These are phyloP conservation scores for Graphilbum sp. DNA, from an alignment of 2,329 filamentous ascomycete species.

Conservation along the genomic window DNA sequence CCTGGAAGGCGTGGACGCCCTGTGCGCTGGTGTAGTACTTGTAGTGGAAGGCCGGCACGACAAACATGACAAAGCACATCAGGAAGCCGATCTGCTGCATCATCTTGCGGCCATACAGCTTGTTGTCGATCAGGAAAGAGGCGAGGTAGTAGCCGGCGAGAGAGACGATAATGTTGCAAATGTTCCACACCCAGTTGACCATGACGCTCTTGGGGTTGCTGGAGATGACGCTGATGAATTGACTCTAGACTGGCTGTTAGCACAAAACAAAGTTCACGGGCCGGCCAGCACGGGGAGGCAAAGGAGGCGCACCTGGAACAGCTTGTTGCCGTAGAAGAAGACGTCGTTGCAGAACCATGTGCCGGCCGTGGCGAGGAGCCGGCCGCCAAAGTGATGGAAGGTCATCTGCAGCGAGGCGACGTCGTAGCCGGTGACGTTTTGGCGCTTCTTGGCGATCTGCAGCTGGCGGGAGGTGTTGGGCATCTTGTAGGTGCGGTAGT, in stretches of 20 bases:
- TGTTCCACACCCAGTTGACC: slow-evolving; percentile 80
- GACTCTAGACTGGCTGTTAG: slow-evolving; percentile 2
- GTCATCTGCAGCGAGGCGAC: slow-evolving; percentile 65
- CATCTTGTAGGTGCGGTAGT: slow-evolving; percentile 95
- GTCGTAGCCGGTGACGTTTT: slow-evolving; percentile 83
- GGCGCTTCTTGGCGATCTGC: slow-evolving; percentile 66
- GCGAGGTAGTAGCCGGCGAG: slow-evolving; percentile 82
- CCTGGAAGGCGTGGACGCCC: slow-evolving; percentile 78
- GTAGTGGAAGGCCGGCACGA: slow-evolving; percentile 80
- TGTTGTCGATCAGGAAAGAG: slow-evolving; percentile 82
- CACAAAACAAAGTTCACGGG: not conserved
- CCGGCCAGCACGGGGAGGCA: not conserved
- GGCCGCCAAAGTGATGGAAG: slow-evolving; percentile 69
- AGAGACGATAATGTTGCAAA: slow-evolving; percentile 78
- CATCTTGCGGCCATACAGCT: slow-evolving; percentile 86
- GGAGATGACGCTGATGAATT: slow-evolving; percentile 11
- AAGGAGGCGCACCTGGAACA: slow-evolving; percentile 8
- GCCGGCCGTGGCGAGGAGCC: slow-evolving; percentile 71
- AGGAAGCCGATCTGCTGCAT: slow-evolving; percentile 94
- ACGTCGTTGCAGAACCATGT: slow-evolving; percentile 95
- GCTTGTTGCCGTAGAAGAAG: slow-evolving; percentile 70
- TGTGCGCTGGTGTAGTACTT: slow-evolving; percentile 58
- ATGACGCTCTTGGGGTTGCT: slow-evolving; percentile 43
- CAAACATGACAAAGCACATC: slow-evolving; percentile 84
- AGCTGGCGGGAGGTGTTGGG: slow-evolving; percentile 72